phyloP scores from a whole-genome alignment of 108 stramenopile genomes.

The Schizochytrium sp. region DNA sequence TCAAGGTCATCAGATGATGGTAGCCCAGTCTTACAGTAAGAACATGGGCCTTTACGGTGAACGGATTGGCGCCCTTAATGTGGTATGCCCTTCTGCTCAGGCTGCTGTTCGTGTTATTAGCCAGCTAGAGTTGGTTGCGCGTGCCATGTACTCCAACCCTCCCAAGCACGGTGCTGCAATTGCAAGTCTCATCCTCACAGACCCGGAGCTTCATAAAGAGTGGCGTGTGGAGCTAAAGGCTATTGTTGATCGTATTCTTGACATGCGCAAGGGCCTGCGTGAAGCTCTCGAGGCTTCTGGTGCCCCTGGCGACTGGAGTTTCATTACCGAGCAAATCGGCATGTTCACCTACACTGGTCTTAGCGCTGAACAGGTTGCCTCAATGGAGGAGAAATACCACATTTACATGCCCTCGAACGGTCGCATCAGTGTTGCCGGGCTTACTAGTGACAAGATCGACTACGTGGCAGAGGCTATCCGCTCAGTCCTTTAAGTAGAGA shows the following conservation, averaged over 20 bases:
- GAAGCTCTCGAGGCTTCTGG: conserved; percentile 61
- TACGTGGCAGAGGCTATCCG: conserved; percentile 50
- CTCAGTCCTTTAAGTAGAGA: not conserved
- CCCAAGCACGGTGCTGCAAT: conserved; percentile 62
- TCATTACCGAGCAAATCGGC: conserved; percentile 66
- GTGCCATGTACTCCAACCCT: conserved; percentile 73
- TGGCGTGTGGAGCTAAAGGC: conserved; percentile 65
- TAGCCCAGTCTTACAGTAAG: conserved; percentile 72
- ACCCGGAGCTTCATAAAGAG: conserved; percentile 58
- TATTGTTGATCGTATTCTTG: conserved; percentile 64
- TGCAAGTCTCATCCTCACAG: conserved; percentile 39
- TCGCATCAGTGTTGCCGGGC: conserved; percentile 67
- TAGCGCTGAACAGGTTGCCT: conserved; percentile 40
- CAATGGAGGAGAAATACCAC: conserved; percentile 63
- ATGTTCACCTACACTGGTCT: conserved; percentile 72
- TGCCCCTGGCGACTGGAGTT: conserved; percentile 67
- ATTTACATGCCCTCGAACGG: conserved; percentile 70
- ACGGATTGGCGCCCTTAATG: conserved; percentile 69
- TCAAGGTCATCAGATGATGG: conserved; percentile 62
- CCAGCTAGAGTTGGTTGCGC: conserved; percentile 66
- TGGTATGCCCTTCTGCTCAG: conserved; percentile 28
- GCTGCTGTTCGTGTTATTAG: conserved; percentile 60
- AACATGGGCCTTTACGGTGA: conserved; percentile 77
- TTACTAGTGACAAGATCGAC: conserved; percentile 62
- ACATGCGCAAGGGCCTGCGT: conserved; percentile 60